Evolutionary conservation across 192 early-diverging fungal species (phyloP), one percentile per base, ranked within the genome.

Genomic region (Dissophora ornata): DNA sequence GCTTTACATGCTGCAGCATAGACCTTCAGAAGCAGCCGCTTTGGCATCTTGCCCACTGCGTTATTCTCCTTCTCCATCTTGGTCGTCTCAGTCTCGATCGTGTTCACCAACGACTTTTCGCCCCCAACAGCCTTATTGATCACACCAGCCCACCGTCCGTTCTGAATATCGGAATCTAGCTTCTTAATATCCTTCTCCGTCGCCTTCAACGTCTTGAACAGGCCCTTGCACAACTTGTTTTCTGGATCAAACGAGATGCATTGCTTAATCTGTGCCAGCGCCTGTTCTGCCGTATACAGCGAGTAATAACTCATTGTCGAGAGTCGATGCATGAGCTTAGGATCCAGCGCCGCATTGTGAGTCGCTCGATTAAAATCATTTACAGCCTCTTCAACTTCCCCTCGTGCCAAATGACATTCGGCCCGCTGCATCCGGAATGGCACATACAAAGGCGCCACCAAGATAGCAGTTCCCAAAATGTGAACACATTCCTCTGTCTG

Each of bases 231-330:
- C 29, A 79, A 33, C 74, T 93, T 94, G 79, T 99, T 89, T 46
- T 99, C 97, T 1, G 95, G 96, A 69, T 99, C 97, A 5, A 90
- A 89, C 26, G 89, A 86, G 13, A 97, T 81, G 71, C 97, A 97
- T 58, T 94, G 92, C 50, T 96, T 96, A 62, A 93, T 82, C 58
- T 85, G 83, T 1, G 83, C 66, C 30, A 95, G 49, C 10, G 94
- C 91, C 28, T 86, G 86, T 63, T 86, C 80, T 1, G 87, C 84
- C 84, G 96, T 91, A 40, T 95, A 82, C 32, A 93, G 58, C 4
- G 79, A 80, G 60, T 85, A 86, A 50, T 86, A 90, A 62, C 92
- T 90, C 60, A 98, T 85, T 28, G 87, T 84, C 13, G 90, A 89
- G 24, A 99, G 80, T 33, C 82, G 79, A 26, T 90, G 68, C 30